Base-by-base conservation (phyloP, 83 land plant species). In the Diphasiastrum complanatum region DNA sequence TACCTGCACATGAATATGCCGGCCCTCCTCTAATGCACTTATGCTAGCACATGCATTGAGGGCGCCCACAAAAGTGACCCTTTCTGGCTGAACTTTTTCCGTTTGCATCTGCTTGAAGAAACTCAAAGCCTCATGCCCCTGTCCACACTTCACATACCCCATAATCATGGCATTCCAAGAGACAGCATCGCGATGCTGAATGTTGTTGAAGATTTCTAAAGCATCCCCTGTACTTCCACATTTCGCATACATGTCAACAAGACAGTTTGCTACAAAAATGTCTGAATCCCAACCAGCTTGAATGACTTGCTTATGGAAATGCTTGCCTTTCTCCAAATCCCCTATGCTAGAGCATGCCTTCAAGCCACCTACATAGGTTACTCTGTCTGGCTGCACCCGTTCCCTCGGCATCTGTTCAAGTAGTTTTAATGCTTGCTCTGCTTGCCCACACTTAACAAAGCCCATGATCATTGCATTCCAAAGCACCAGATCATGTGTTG, bases 241-340 rank as follows among this genome's bases (percentile, higher is more conserved):
- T 41, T 41, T 14, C n/a, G 45, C 45, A 41, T 41, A 41, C 45
- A 41, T 41, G 18, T 41, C 45, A 41, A 41, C 45, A 41, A 41
- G 45, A 14, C 0, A 14, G 18, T 41, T 41, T 18, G n/a, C 45
- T 18, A 41, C 45, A 41, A 18, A 14, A 41, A 41, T 18, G 1
- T 41, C 45, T 14, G 12, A 41, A 14, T 41, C n/a, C 12, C 12
- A 41, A 0, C 45, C 45, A 41, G n/a, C n/a, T 41, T 41, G n/a
- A 41, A 41, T 18, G 18, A 41, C n/a, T 41, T 0, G 18, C n/a
- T 41, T 18, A 41, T 41, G 45, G 45, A 41, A 14, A 14, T 41
- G 45, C 45, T 18, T 41, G 18, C 45, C 45, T 41, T 0, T 14
- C 12, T 41, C n/a, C n/a, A 41, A 14, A 18, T 14, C 45, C 12